phyloP scores from a whole-genome alignment of 2,329 filamentous ascomycete species.

The Xylariaceae sp. region DNA sequence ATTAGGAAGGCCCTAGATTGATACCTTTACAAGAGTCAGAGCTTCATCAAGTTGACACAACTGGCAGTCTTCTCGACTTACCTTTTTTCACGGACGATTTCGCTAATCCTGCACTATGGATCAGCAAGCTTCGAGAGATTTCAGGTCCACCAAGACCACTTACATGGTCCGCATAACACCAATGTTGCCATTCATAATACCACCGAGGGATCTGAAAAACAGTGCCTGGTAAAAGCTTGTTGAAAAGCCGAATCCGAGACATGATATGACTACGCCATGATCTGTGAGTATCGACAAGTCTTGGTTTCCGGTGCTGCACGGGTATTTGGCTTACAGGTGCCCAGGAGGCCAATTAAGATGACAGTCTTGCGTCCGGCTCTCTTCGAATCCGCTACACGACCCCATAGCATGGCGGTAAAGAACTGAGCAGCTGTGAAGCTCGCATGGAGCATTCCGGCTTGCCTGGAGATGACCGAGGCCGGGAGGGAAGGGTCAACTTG shows the following conservation, averaged over 20 bases:
- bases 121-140: too few species aligned
- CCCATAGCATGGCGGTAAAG: conserved; percentile 77
- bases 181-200: conserved; percentile 66
- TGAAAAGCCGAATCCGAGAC: conserved; percentile 66
- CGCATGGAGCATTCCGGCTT: conserved; percentile 72
- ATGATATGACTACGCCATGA: conserved; percentile 43
- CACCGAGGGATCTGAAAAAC: conserved; percentile 59
- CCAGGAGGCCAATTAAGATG: conserved; percentile 68
- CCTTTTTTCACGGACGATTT: conserved; percentile 41
- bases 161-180: conserved; percentile 69
- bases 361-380: conserved; percentile 69
- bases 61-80: conserved; percentile 20
- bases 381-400: conserved; percentile 59
- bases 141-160: conserved; percentile 6
- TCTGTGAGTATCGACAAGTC: conserved; percentile 2
- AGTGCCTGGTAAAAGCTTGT: conserved; percentile 56
- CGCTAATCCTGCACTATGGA: conserved; percentile 36
- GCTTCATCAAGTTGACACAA: neutral
- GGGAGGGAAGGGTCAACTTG: conserved; percentile 47
- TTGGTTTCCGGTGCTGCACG: neutral
- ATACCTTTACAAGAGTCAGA: conserved; percentile 30
- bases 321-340: conserved; percentile 41
- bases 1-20: conserved; percentile 41
- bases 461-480: conserved; percentile 63
- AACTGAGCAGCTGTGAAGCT: conserved; percentile 81